Evolutionary conservation across 1,284 basidiomycete genomes (phyloP), one percentile per base, ranked within the genome.

Genomic region (Leccinum solheimii): DNA sequence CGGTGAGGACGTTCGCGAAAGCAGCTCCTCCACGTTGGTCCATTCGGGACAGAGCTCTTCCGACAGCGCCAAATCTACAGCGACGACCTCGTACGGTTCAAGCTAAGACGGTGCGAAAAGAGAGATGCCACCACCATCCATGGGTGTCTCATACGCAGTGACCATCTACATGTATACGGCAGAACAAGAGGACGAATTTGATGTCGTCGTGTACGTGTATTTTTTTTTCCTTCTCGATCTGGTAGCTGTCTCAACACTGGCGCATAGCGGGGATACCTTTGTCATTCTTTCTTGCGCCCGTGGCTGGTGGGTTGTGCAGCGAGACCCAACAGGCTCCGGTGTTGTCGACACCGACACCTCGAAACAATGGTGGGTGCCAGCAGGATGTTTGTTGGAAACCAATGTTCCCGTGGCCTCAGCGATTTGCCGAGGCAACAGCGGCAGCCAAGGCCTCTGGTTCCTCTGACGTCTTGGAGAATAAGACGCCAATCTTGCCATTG

Each of bases 231-330:
- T 59, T 54, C 13, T 8, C 23, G 5, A 43, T 30, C 19, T 64
- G 36, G 34, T 57, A 6, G 26, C 5, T 60, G 60, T 62, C 66
- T 69, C 49, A 70, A 23, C 57, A 8, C 50, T 45, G 56, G 52
- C 34, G 16, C 57, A 4, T 66, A 94, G 90, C 36, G 91, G 91
- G 38, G 91, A 95, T 71, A 94, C 93, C 0, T 98, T 97, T 76
- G 87, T 98, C 67, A 97, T 98, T 70, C 80, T 97, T 58, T 94
- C 92, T 62, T 90, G 97, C 65, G 91, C 95, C 14, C 90, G 96
- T 64, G 97, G 97, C 0, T 99, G 97, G 97, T 99, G 97, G 95
- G 92, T 98, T 38, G 97, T 99, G 3, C 95, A 98, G 73, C 87
- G 93, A 36, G 97, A 99, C 75, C 90, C 91, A 23, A 87, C 86